phyloP scores from a whole-genome alignment of 2,329 filamentous ascomycete genomes.

The Cytospora chrysosperma region DNA sequence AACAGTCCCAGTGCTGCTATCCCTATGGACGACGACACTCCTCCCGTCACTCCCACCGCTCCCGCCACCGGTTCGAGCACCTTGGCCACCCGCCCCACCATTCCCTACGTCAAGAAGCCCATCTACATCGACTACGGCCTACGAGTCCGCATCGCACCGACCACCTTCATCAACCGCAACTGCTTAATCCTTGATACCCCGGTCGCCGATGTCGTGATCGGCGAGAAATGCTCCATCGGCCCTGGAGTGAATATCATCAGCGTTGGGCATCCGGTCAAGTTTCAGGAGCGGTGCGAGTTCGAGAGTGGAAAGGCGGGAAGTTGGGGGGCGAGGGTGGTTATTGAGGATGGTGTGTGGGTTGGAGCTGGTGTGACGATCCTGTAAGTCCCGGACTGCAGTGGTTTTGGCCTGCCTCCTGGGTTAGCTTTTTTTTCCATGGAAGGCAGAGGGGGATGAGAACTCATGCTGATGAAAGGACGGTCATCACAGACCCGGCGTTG shows the following conservation, averaged over 20 bases:
- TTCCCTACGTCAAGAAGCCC: conserved; percentile 35
- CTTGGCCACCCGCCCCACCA: conserved; percentile 29
- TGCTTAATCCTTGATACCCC: conserved; percentile 38
- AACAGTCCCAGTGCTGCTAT: background rate
- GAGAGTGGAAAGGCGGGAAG: conserved; percentile 28
- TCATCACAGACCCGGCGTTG: conserved; percentile 31
- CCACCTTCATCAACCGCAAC: conserved; percentile 35
- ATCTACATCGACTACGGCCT: conserved; percentile 36
- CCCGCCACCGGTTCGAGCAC: conserved; percentile 23
- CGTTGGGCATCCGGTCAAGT: conserved; percentile 31
- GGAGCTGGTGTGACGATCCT: conserved; percentile 38
- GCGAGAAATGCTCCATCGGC: conserved; percentile 33
- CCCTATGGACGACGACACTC: background rate
- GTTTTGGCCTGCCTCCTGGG: background rate
- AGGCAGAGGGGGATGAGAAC: no score
- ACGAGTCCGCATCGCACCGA: conserved; percentile 32
- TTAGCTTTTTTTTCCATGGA: no score
- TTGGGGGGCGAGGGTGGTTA: conserved; percentile 34
- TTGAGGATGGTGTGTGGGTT: conserved; percentile 42
- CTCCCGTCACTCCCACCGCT: conserved; percentile 1
- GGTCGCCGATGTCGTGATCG: conserved; percentile 36
- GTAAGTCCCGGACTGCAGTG: conserved; percentile 25
- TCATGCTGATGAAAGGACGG: background rate
- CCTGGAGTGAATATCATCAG: conserved; percentile 33
- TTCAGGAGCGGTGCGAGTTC: conserved; percentile 31